A percentile compares a stretch with the other conserved stretches of the same genome.
Evolutionary conservation across 176 grass and related monocot genomes (phyloP).

Genomic region (Panicum miliaceum): DNA sequence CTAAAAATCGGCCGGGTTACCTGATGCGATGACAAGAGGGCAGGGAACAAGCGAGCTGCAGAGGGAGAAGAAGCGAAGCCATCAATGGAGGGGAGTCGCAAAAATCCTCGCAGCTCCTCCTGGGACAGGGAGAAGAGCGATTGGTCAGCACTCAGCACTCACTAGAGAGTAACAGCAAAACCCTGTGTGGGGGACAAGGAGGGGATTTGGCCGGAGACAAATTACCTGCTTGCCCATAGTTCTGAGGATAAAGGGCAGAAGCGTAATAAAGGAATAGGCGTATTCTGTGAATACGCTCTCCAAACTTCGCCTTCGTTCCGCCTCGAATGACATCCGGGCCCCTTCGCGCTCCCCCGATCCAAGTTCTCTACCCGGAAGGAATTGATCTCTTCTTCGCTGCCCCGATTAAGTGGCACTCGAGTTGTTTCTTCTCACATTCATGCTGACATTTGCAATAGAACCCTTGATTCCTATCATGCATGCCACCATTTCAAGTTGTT

Average conservation of each 20-base stretch:
- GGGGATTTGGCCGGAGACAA: slow-evolving; percentile 6
- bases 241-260: slow-evolving; percentile 31
- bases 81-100: slow-evolving; percentile 30
- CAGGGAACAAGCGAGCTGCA: slow-evolving; percentile 33
- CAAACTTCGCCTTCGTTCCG: neutral
- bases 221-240: slow-evolving; percentile 5
- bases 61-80: slow-evolving; percentile 51
- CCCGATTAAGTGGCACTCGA: neutral
- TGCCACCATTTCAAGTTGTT: neutral
- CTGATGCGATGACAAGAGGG: slow-evolving; percentile 14
- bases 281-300: rapidly evolving
- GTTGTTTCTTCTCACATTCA: neutral
- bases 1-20: too few relatives aligned
- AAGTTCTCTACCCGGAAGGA: neutral
- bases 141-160: neutral
- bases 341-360: neutral
- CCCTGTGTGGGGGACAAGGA: neutral
- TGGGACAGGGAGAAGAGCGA: neutral
- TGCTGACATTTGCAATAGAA: neutral
- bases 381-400: neutral
- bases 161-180: neutral
- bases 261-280: neutral
- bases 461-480: neutral
- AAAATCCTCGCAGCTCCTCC: slow-evolving; percentile 23
- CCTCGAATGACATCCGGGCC: neutral